These are phyloP conservation scores for Eustoma russellianum DNA, from an alignment of 257 asterid genomes.

Conservation along the genomic window DNA sequence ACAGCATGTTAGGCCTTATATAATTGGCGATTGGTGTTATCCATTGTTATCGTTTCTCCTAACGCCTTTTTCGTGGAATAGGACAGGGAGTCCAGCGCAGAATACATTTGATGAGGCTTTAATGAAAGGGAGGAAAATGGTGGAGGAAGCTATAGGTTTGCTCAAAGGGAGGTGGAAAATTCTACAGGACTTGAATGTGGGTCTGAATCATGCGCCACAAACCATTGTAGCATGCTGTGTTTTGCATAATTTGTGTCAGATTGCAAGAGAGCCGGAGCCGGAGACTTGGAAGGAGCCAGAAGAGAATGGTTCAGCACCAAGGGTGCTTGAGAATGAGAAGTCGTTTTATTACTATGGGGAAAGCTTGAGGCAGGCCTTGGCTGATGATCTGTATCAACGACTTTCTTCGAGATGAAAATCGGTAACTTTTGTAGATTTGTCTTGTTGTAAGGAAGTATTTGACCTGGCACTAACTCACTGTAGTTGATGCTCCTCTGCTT, in stretches of 20 bases:
- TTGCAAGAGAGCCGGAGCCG: slow-evolving; percentile 96
- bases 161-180: slow-evolving; percentile 97
- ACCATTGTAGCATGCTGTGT: slow-evolving; percentile 96
- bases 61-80: slow-evolving; percentile 61
- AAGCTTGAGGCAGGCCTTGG: slow-evolving; percentile 70
- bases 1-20: slow-evolving; percentile 78
- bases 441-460: slow-evolving; percentile 23
- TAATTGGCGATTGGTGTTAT: slow-evolving; percentile 84
- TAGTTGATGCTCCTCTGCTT: slow-evolving; percentile 10
- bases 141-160: slow-evolving; percentile 89
- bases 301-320: slow-evolving; percentile 70
- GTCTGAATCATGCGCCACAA: slow-evolving; percentile 84
- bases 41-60: slow-evolving; percentile 82
- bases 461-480: slow-evolving; percentile 17
- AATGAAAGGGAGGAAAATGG: slow-evolving; percentile 68
- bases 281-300: slow-evolving; percentile 96
- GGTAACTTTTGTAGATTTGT: slow-evolving; percentile 3
- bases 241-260: slow-evolving; percentile 90
- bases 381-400: slow-evolving; percentile 83
- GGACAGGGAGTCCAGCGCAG: slow-evolving; percentile 68
- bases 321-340: slow-evolving; percentile 82
- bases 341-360: slow-evolving; percentile 64
- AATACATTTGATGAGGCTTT: slow-evolving; percentile 81
- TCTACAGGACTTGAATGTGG: slow-evolving; percentile 83
- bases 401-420: slow-evolving; percentile 62